Evolutionary conservation across 208 protist species (phyloP).

Genomic region (Acanthamoeba triangularis): DNA sequence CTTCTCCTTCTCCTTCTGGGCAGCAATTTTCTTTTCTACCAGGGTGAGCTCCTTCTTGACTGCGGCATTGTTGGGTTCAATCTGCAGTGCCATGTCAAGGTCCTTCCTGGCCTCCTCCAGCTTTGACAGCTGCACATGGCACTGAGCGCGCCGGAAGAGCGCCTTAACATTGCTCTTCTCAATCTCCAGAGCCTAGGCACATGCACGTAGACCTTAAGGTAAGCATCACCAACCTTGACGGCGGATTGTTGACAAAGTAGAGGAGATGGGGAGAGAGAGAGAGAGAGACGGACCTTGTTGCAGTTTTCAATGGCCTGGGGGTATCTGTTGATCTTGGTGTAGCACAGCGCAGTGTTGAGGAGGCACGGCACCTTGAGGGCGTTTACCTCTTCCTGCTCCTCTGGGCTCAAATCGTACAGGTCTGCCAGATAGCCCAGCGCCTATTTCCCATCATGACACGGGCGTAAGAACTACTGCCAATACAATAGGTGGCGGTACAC

Average conservation of each 20-base stretch:
- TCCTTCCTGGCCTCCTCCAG: constrained; percentile 94
- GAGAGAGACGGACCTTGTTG: constrained; percentile 86
- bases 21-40: background rate
- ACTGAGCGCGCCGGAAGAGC: constrained; percentile 93
- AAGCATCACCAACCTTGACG: too few relatives aligned
- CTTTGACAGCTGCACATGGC: constrained; percentile 92
- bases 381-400: constrained; percentile 79
- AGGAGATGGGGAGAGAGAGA: background rate
- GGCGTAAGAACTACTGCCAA: background rate
- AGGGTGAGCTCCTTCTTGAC: constrained; percentile 70
- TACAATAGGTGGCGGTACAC: background rate
- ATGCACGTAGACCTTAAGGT: background rate
- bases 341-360: constrained; percentile 94
- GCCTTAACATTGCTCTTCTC: constrained; percentile 93
- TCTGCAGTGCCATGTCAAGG: constrained; percentile 93
- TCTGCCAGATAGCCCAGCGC: constrained; percentile 37
- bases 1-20: constrained; percentile 58
- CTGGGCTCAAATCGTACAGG: constrained; percentile 86
- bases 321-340: constrained; percentile 94
- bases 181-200: constrained; percentile 92
- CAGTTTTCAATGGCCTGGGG: constrained; percentile 94
- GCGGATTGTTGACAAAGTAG: too few relatives aligned
- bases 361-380: constrained; percentile 81
- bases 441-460: background rate
- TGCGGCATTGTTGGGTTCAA: constrained; percentile 89